These are phyloP conservation scores for Thalassiosira delicatula DNA, from an alignment of 352 stramenopile species.

Conservation along the genomic window DNA sequence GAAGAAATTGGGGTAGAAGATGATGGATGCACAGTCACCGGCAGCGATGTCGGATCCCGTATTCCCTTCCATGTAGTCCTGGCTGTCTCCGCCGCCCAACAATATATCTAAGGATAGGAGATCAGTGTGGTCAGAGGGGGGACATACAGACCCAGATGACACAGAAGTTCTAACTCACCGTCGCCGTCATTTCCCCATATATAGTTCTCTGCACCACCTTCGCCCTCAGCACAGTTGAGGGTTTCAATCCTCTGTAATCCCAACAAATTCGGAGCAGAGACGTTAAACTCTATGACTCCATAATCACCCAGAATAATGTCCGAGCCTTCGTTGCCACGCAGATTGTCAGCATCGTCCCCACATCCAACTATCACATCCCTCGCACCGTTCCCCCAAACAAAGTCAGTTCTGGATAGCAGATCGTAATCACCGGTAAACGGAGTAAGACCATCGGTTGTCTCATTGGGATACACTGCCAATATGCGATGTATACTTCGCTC, in stretches of 20 bases:
- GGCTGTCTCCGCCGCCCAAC: not conserved
- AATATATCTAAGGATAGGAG: too few relatives aligned
- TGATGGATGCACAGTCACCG: not conserved
- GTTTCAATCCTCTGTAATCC: too few relatives aligned
- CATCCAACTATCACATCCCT: slow-evolving; percentile 39
- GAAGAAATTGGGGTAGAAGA: not conserved
- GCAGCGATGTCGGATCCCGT: not conserved
- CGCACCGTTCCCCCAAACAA: too few relatives aligned
- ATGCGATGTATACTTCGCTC: too few relatives aligned
- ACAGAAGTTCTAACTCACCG: too few relatives aligned
- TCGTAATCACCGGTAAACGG: too few relatives aligned
- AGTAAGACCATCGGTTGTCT: not conserved
- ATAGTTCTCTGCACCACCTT: too few relatives aligned
- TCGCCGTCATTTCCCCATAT: too few relatives aligned
- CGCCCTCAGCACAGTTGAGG: slow-evolving; percentile 38
- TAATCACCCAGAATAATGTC: slow-evolving; percentile 50
- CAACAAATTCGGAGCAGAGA: slow-evolving; percentile 3
- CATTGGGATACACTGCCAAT: too few relatives aligned
- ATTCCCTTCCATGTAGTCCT: not conserved
- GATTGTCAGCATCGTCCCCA: slow-evolving; percentile 19
- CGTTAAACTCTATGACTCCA: slow-evolving; percentile 20
- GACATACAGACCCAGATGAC: too few relatives aligned
- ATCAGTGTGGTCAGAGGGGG: too few relatives aligned
- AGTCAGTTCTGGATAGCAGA: too few relatives aligned
- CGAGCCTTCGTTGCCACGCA: slow-evolving; percentile 35